Evolutionary conservation across 495 filamentous ascomycete species (phyloP).

Genomic region (Penicillium tannophilum): DNA sequence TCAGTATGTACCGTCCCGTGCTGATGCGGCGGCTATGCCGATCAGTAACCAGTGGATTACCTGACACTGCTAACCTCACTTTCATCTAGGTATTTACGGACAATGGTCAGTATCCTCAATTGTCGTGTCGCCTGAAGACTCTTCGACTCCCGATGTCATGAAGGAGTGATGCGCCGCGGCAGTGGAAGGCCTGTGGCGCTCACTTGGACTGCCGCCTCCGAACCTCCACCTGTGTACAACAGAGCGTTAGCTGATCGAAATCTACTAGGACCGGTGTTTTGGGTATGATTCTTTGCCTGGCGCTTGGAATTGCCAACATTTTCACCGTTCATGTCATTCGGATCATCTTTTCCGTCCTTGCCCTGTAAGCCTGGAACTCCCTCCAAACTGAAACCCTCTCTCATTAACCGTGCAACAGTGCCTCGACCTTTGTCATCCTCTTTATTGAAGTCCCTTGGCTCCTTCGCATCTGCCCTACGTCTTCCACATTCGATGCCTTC

Average conservation of each 20-base stretch:
- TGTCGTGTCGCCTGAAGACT: not conserved
- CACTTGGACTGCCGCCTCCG: not conserved
- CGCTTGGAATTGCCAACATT: slow-evolving; percentile 91
- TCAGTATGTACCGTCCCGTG: slow-evolving; percentile 68
- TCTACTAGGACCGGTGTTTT: slow-evolving; percentile 83
- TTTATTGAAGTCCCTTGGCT: slow-evolving; percentile 97
- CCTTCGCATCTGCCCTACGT: slow-evolving; percentile 96
- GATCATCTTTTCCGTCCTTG: slow-evolving; percentile 81
- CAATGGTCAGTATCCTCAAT: slow-evolving; percentile 78
- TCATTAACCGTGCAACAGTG: slow-evolving; percentile 48
- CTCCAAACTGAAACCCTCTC: not conserved
- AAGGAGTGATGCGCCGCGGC: not conserved
- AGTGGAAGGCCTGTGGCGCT: not conserved
- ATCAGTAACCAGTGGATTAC: slow-evolving; percentile 19
- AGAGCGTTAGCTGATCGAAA: slow-evolving; percentile 12
- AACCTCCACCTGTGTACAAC: not conserved
- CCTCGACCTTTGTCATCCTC: slow-evolving; percentile 81
- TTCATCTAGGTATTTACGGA: slow-evolving; percentile 86
- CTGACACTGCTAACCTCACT: slow-evolving; percentile 33
- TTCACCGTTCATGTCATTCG: slow-evolving; percentile 64
- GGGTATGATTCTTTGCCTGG: slow-evolving; percentile 93
- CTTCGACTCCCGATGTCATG: not conserved
- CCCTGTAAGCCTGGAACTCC: slow-evolving; percentile 65
- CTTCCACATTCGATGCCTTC: slow-evolving; percentile 80
- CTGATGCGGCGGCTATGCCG: slow-evolving; percentile 21